Conservation (phyloP, 2,329 filamentous ascomycete species). For the Parascedosporium putredinis region DNA sequence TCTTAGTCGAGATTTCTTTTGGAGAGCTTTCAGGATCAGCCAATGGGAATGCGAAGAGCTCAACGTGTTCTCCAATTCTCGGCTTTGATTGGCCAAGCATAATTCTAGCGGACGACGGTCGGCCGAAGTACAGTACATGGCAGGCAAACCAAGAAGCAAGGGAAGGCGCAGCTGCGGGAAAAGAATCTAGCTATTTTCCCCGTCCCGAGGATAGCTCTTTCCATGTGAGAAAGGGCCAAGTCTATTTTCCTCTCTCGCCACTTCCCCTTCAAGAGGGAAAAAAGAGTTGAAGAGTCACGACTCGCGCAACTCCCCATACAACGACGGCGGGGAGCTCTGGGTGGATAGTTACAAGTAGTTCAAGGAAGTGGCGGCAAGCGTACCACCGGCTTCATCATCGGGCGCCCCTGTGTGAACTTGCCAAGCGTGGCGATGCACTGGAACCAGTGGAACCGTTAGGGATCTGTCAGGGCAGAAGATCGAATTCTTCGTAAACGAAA, state of each 20-base stretch:
- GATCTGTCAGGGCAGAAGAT: too few species aligned
- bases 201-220: too few species aligned
- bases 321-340: background rate
- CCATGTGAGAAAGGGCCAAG: too few species aligned
- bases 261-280: too few species aligned
- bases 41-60: background rate
- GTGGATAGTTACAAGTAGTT: background rate
- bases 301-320: too few species aligned
- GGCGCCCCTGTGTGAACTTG: background rate
- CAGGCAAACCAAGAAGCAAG: too few species aligned
- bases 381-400: background rate
- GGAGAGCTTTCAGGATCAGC: background rate
- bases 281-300: too few species aligned
- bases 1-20: too few species aligned
- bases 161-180: too few species aligned
- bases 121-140: background rate
- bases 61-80: background rate
- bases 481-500: background rate
- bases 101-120: background rate
- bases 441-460: background rate
- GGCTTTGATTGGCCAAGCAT: background rate
- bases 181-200: too few species aligned
- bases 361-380: background rate
- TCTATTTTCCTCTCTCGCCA: too few species aligned
- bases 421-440: background rate